Evolutionary conservation across 2,329 filamentous ascomycete genomes (phyloP).

Genomic region (Alternaria sp.): DNA sequence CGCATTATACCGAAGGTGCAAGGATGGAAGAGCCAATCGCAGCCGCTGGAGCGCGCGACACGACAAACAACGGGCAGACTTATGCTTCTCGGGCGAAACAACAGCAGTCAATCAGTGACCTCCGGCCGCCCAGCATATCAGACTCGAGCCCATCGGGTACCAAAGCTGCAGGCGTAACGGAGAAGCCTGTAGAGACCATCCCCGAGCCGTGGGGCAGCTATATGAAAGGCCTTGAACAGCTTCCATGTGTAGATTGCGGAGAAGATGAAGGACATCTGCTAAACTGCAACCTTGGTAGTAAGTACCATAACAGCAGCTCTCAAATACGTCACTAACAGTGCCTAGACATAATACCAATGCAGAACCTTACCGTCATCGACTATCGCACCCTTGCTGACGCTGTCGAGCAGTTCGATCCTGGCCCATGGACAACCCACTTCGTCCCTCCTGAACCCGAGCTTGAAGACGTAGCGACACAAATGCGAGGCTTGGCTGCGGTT

Average conservation of each 20-base stretch:
- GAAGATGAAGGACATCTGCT: slow-evolving; percentile 11
- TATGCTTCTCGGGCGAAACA: not conserved
- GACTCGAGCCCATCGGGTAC: rapidly evolving
- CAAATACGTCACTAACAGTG: not conserved
- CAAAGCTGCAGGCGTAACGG: too few species aligned
- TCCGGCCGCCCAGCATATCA: too few species aligned
- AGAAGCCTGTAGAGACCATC: not conserved
- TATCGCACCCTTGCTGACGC: slow-evolving; percentile 19
- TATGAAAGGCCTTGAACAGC: not conserved
- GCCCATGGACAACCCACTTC: slow-evolving; percentile 31
- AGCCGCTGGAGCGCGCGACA: not conserved
- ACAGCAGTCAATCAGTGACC: not conserved
- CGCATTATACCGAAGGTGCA: not conserved
- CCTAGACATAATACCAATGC: slow-evolving; percentile 13
- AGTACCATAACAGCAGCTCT: not conserved
- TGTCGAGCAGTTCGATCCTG: slow-evolving; percentile 31
- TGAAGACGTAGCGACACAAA: slow-evolving; percentile 8
- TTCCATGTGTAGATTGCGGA: slow-evolving; percentile 39
- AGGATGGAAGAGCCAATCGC: not conserved
- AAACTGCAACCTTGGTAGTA: slow-evolving; percentile 33
- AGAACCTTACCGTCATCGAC: slow-evolving; percentile 17
- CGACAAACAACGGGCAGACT: not conserved
- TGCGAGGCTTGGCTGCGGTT: slow-evolving; percentile 21
- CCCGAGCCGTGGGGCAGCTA: not conserved
- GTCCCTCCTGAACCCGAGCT: slow-evolving; percentile 3